Percentiles rank a stretch among this genome's conserved stretches.
Conservation (phyloP, 768 basidiomycete genomes). For the Gymnopilus junonius region DNA sequence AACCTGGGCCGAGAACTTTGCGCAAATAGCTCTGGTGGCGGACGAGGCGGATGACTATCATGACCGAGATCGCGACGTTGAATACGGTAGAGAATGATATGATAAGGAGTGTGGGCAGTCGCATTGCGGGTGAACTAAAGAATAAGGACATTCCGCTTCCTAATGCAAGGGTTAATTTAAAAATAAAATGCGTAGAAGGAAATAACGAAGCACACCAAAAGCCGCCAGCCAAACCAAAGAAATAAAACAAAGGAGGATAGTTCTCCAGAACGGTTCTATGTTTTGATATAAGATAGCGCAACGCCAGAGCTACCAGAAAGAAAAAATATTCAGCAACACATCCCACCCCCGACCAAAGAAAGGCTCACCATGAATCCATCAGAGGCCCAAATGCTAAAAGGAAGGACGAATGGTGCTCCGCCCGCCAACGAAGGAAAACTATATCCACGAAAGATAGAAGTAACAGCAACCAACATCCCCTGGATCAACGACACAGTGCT, state of each 20-base stretch:
- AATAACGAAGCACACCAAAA: background rate
- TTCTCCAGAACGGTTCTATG: background rate
- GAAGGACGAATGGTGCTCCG: constrained; percentile 11
- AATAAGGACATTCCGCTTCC: constrained; percentile 11
- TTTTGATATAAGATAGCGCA: constrained; percentile 15
- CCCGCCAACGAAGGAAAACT: constrained; percentile 5
- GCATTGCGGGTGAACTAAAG: background rate
- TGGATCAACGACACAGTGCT: constrained; percentile 16
- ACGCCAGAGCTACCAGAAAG: constrained; percentile 16
- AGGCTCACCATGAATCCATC: constrained; percentile 21
- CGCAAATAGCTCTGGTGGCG: constrained; percentile 10
- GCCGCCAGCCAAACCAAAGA: constrained; percentile 5
- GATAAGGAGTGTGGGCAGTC: constrained; percentile 5
- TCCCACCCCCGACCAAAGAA: background rate
- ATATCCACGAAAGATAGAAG: constrained; percentile 2
- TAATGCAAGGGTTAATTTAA: background rate
- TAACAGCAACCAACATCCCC: background rate
- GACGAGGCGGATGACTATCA: constrained; percentile 15
- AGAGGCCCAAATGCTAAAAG: constrained; percentile 18
- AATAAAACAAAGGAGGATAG: constrained; percentile 2
- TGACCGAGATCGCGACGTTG: constrained; percentile 11
- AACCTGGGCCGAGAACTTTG: background rate
- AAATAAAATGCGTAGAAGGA: no score
- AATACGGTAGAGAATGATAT: constrained; percentile 10
- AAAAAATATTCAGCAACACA: background rate